These are phyloP conservation scores for Oidiodendron maius DNA, from an alignment of 495 filamentous ascomycete species.

Conservation along the genomic window DNA sequence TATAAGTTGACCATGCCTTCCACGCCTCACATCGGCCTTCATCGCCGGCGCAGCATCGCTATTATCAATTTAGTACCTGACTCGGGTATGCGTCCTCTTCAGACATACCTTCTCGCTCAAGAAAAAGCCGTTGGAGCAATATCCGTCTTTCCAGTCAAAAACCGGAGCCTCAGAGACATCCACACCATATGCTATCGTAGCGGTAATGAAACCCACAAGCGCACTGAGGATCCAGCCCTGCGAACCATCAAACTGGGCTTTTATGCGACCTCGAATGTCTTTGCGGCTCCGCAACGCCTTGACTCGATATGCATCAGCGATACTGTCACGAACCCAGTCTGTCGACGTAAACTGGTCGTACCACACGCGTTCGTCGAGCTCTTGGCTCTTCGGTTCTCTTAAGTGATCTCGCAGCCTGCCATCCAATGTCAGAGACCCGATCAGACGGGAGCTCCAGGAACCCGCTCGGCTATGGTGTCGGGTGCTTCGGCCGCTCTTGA, in stretches of 20 bases:
- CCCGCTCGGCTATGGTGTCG: constrained; percentile 62
- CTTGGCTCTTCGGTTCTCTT: constrained; percentile 55
- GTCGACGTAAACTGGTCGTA: constrained; percentile 99
- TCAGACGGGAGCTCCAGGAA: constrained; percentile 53
- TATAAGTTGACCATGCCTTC: constrained; percentile 67
- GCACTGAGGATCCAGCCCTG: constrained; percentile 96
- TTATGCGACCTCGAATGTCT: constrained; percentile 74
- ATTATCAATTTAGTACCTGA: background rate
- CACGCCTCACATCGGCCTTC: constrained; percentile 63
- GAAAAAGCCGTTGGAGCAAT: constrained; percentile 69
- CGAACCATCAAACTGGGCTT: constrained; percentile 74
- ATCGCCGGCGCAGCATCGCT: constrained; percentile 70
- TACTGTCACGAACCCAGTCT: constrained; percentile 97
- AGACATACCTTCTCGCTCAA: constrained; percentile 54
- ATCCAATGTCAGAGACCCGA: constrained; percentile 31
- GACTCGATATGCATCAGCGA: constrained; percentile 85
- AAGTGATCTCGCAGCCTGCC: constrained; percentile 26
- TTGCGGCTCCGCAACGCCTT: constrained; percentile 76
- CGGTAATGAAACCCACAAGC: constrained; percentile 82
- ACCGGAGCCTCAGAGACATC: constrained; percentile 77
- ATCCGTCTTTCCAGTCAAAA: constrained; percentile 89
- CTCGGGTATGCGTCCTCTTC: background rate
- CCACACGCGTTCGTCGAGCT: constrained; percentile 85
- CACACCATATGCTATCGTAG: constrained; percentile 80
- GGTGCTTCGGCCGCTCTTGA: background rate